These are phyloP conservation scores for Chlorella variabilis DNA, from an alignment of 163 green algal genomes.

Conservation along the genomic window DNA sequence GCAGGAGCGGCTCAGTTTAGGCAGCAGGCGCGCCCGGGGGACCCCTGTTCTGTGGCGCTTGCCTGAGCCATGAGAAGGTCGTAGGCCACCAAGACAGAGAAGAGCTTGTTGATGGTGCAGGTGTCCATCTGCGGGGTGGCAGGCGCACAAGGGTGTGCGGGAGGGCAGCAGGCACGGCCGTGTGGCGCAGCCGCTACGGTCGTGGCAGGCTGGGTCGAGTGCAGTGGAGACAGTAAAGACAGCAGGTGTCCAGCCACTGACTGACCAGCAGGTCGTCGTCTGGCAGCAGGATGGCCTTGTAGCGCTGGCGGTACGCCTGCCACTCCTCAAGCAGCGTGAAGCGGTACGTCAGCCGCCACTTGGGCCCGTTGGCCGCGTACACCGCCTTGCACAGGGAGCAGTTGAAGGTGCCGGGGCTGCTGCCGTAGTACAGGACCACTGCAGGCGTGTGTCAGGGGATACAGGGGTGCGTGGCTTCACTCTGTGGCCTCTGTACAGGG, in stretches of 20 bases:
- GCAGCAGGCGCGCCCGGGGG: not conserved
- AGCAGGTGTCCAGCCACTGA: too few relatives aligned
- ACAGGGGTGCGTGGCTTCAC: not conserved
- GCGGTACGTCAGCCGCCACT: slow-evolving; percentile 29
- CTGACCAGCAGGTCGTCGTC: slow-evolving; percentile 20
- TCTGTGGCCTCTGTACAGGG: too few relatives aligned
- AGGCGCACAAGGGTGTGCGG: too few relatives aligned
- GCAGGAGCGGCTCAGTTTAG: not conserved
- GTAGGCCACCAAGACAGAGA: not conserved
- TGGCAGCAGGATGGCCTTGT: slow-evolving; percentile 1
- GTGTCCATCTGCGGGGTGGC: slow-evolving; percentile 10
- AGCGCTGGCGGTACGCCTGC: not conserved
- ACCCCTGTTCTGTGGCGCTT: not conserved
- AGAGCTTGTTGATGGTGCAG: slow-evolving; percentile 32
- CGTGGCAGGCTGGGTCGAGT: too few relatives aligned
- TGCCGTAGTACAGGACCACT: slow-evolving; percentile 46
- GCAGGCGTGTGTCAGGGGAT: slow-evolving; percentile 20
- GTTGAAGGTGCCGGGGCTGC: not conserved
- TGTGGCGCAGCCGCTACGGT: too few relatives aligned
- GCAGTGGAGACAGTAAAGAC: not conserved
- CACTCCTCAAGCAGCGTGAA: slow-evolving; percentile 37
- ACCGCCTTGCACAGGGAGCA: slow-evolving; percentile 31
- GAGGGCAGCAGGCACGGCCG: not conserved
- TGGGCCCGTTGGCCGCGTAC: slow-evolving; percentile 10
- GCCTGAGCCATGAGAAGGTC: slow-evolving; percentile 20